Conservation (phyloP, 2,329 filamentous ascomycete genomes). For the Hypomyces perniciosus region DNA sequence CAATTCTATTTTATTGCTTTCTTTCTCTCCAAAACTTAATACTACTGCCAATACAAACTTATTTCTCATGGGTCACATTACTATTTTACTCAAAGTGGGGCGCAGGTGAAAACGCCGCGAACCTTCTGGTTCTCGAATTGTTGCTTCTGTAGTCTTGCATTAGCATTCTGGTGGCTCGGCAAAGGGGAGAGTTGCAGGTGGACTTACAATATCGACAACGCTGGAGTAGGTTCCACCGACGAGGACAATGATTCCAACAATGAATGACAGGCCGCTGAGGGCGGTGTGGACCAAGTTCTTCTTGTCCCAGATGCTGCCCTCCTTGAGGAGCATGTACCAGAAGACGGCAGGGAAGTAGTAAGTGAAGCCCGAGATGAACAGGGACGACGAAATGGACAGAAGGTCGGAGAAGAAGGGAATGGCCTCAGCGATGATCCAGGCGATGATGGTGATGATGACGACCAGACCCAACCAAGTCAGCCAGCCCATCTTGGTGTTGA, state of each 20-base stretch:
- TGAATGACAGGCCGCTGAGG: slow-evolving; percentile 20
- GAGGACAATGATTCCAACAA: slow-evolving; percentile 21
- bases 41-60: too few relatives aligned
- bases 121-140: slow-evolving; percentile 10
- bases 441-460: slow-evolving; percentile 50
- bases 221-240: slow-evolving; percentile 23
- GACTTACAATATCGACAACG: slow-evolving; percentile 23
- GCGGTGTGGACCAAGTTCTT: slow-evolving; percentile 21
- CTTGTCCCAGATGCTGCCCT: slow-evolving; percentile 21
- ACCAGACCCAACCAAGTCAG: slow-evolving; percentile 54
- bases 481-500: slow-evolving; percentile 45
- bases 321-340: slow-evolving; percentile 33
- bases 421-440: slow-evolving; percentile 64
- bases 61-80: not conserved
- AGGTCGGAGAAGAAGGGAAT: slow-evolving; percentile 67
- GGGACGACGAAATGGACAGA: slow-evolving; percentile 44
- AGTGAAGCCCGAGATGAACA: slow-evolving; percentile 39
- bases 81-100: slow-evolving; percentile 6
- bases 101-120: slow-evolving; percentile 12
- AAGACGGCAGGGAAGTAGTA: slow-evolving; percentile 35
- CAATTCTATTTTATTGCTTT: too few relatives aligned
- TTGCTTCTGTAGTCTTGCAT: slow-evolving; percentile 8
- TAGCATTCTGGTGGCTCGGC: not conserved
- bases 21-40: too few relatives aligned
- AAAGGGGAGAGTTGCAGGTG: not conserved